Evolutionary conservation across 805 yeast species (phyloP), one percentile per base, ranked within the genome.

Genomic region (Suhomyces emberorum): DNA sequence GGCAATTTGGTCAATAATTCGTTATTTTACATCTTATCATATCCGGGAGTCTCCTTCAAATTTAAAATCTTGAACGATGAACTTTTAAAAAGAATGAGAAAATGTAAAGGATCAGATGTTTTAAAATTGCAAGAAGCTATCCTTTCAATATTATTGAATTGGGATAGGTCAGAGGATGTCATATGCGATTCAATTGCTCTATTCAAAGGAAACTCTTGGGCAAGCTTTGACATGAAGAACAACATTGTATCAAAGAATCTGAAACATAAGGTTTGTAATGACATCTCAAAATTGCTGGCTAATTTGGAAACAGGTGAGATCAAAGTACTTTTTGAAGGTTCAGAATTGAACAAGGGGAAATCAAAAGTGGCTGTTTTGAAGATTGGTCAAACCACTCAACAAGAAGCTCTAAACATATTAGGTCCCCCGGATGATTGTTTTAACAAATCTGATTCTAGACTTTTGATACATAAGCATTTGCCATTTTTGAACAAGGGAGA

Each of bases 371-470:
- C 38, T 2, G 24, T 14, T 1, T 37, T 70, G 3, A 30, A 41
- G 4, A 52, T 78, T 3, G 77, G 78, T 0, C 29, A 49, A 21
- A 69, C 79, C 2, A 57, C 73, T 1, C 76, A 77, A 56, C 79
- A 74, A 43, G 73, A 70, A 15, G 55, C 76, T 0, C 44, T 77
- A 6, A 54, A 60, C 14, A 47, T 57, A 0, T 52, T 79, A 15
- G 84, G 84, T 0, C 77, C 81, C 2, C 83, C 85, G 0, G 76
- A 75, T 31, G 80, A 73, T 30, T 63, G 61, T 3, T 66, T 76
- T 41, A 56, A 63, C 41, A 72, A 72, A 42, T 62, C 64, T 34
- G 77, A 71, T 42, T 61, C 68, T 2, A 54, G 76, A 42, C 52
- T 66, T 11, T 51, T 55, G 41, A 74, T 67, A 23, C 76, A 65